These are phyloP conservation scores for Fusarium pseudonygamai DNA, from an alignment of 2,329 filamentous ascomycete species.

Conservation along the genomic window DNA sequence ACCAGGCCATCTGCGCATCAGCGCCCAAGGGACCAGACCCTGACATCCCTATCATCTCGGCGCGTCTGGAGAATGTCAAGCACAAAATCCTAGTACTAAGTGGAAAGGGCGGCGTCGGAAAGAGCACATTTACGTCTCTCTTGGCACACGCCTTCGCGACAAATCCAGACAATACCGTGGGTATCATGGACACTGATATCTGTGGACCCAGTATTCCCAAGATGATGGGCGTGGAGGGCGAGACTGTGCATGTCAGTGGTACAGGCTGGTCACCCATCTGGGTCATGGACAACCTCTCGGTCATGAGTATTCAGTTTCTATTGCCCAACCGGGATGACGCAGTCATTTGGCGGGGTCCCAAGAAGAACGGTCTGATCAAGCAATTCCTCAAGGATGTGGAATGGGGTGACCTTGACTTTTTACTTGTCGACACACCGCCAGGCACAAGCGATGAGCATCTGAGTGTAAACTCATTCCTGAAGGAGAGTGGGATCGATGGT, in stretches of 20 bases:
- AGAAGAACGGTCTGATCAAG: conserved; percentile 99
- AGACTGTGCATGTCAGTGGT: conserved; percentile 91
- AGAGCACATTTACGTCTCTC: conserved; percentile 91
- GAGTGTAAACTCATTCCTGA: conserved; percentile 90
- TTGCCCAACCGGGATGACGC: conserved; percentile 92
- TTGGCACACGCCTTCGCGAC: conserved; percentile 89
- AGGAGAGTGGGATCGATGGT: conserved; percentile 91
- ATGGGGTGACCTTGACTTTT: conserved; percentile 93
- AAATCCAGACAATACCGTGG: conserved; percentile 81
- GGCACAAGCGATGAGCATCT: conserved; percentile 96
- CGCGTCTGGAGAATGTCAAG: conserved; percentile 80
- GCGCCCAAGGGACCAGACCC: conserved; percentile 96
- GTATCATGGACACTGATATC: conserved; percentile 98
- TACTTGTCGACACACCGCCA: conserved; percentile 94
- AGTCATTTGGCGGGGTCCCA: conserved; percentile 96
- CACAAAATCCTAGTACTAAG: conserved; percentile 95
- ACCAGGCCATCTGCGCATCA: conserved; percentile 93
- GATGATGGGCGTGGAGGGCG: conserved; percentile 96
- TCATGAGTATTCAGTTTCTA: conserved; percentile 99
- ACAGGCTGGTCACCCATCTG: conserved; percentile 95
- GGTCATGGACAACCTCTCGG: conserved; percentile 91
- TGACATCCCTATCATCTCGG: conserved; percentile 88
- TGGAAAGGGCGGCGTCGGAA: conserved; percentile 96
- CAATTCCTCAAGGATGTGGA: conserved; percentile 97
- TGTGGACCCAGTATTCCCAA: conserved; percentile 96